Percentiles rank a stretch among this genome's conserved stretches.
Evolutionary conservation across 371 early-diverging fungal species (phyloP).

Genomic region (Rhizomucor pusillus): DNA sequence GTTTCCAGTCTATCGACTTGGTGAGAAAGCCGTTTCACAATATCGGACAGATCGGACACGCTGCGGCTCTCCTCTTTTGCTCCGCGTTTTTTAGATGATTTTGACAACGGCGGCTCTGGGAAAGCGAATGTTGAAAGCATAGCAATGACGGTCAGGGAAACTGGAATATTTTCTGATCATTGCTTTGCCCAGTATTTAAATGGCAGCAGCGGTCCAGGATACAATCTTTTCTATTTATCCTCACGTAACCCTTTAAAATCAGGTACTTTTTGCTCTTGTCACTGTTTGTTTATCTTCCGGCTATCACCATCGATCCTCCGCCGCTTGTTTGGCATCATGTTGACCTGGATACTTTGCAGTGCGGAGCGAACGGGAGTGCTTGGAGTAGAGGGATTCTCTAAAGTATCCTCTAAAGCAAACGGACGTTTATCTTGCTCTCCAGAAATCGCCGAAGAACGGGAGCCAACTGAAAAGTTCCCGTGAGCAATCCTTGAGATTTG

Average conservation of each 20-base stretch:
- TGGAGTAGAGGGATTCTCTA: too few relatives aligned
- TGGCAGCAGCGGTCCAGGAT: conserved; percentile 5
- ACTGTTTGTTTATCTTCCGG: neutral
- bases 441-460: too few relatives aligned
- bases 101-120: conserved; percentile 8
- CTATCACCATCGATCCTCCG: too few relatives aligned
- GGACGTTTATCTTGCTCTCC: too few relatives aligned
- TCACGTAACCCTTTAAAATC: too few relatives aligned
- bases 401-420: too few relatives aligned
- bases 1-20: conserved; percentile 26
- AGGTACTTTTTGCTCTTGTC: neutral
- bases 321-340: too few relatives aligned
- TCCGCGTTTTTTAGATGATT: neutral
- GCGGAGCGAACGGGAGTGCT: too few relatives aligned
- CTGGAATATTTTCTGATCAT: neutral
- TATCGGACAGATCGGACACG: neutral
- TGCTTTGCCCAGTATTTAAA: conserved; percentile 2
- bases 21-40: conserved; percentile 22
- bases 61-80: conserved; percentile 1
- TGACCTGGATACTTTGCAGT: too few relatives aligned
- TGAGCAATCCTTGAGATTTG: too few relatives aligned
- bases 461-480: too few relatives aligned
- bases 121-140: conserved; percentile 15
- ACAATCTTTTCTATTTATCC: conserved; percentile 2
- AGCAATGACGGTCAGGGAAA: neutral